phyloP scores from a whole-genome alignment of 441 rosid genomes.

The Adansonia gregorii region DNA sequence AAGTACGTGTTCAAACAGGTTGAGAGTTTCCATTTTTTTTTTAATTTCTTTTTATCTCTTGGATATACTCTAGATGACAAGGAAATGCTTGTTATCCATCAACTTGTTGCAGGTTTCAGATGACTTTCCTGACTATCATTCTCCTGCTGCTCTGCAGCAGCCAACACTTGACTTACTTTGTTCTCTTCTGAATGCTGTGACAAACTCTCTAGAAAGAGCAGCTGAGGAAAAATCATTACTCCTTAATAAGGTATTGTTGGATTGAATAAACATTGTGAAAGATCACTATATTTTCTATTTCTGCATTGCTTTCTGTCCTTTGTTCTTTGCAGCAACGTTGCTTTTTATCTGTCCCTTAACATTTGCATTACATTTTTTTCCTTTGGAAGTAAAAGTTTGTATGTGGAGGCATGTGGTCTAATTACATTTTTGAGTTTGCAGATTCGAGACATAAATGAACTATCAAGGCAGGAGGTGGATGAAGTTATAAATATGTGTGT shows the following conservation, averaged over 20 bases:
- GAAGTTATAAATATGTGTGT: conserved; percentile 75
- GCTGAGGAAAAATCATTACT: conserved; percentile 83
- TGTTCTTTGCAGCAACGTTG: not conserved
- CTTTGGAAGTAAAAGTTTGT: not conserved
- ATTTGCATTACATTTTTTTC: not conserved
- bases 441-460: conserved; percentile 91
- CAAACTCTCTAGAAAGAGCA: conserved; percentile 78
- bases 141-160: conserved; percentile 58
- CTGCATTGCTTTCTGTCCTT: conserved; percentile 6
- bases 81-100: conserved; percentile 20
- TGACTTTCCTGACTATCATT: conserved; percentile 40
- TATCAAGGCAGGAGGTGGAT: conserved; percentile 97
- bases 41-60: conserved; percentile 3
- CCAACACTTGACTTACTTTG: conserved; percentile 67
- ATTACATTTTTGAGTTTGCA: conserved; percentile 39
- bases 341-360: conserved; percentile 8
- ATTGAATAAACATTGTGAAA: conserved; percentile 18
- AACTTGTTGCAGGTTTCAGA: conserved; percentile 60
- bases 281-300: not conserved
- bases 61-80: not conserved
- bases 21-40: conserved; percentile 22
- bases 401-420: not conserved
- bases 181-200: conserved; percentile 69
- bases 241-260: conserved; percentile 66
- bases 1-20: conserved; percentile 47